A percentile compares a stretch with the other conserved stretches of the same genome.
Evolutionary conservation across 371 early-diverging fungal species (phyloP).

Genomic region (Mortierella sp.): DNA sequence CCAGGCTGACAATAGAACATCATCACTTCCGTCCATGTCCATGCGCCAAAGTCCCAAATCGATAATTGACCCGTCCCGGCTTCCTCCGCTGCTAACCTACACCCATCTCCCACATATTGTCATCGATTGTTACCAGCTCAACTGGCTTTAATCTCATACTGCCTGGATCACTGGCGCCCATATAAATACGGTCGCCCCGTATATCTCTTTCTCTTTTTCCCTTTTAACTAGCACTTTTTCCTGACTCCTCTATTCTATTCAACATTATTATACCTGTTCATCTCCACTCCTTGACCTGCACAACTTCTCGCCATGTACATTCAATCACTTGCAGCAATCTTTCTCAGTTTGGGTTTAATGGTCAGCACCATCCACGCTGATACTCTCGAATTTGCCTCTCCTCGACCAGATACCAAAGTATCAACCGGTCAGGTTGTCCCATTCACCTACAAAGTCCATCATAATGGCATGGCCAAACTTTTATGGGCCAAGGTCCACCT

Average conservation of each 20-base stretch:
- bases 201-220: background rate
- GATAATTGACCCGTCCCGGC: background rate
- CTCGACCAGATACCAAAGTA: constrained; percentile 18
- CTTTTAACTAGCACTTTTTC: background rate
- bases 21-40: background rate
- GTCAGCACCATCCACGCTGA: constrained; percentile 14
- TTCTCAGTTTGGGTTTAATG: constrained; percentile 21
- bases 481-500: constrained; percentile 41
- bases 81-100: background rate
- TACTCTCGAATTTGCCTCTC: constrained; percentile 26
- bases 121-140: background rate
- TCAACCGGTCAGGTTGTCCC: constrained; percentile 17
- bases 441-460: constrained; percentile 33
- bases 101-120: background rate
- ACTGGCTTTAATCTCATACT: background rate
- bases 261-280: background rate
- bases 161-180: background rate
- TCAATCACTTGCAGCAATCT: background rate
- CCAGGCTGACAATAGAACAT: background rate
- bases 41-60: background rate
- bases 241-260: too few species aligned
- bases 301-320: constrained; percentile 6
- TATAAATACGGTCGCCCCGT: background rate
- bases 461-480: constrained; percentile 33
- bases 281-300: background rate